phyloP scores from a whole-genome alignment of 805 yeast species.

The Candida caryicola region DNA sequence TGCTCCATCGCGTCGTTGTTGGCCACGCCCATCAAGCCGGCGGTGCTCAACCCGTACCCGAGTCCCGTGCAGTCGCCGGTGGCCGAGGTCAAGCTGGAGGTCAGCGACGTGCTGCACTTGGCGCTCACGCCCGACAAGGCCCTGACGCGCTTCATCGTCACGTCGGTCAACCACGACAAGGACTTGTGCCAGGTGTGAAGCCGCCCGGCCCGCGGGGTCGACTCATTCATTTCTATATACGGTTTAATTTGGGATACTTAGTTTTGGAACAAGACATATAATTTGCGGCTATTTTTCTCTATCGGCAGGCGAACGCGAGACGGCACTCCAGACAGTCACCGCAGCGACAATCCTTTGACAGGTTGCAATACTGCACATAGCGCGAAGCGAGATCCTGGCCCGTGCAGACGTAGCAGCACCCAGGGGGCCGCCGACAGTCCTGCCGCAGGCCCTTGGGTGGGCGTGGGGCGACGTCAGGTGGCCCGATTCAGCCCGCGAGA shows the following conservation, averaged over 20 bases:
- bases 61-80: constrained; percentile 31
- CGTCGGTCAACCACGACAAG: constrained; percentile 30
- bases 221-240: constrained; percentile 1
- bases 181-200: constrained; percentile 22
- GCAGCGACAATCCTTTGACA: too few relatives aligned
- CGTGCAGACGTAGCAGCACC: too few relatives aligned
- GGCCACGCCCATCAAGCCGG: constrained; percentile 11
- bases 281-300: constrained; percentile 10
- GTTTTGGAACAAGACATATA: background rate
- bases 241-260: background rate
- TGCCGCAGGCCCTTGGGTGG: too few relatives aligned
- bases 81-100: constrained; percentile 14
- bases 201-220: background rate
- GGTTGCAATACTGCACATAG: too few relatives aligned
- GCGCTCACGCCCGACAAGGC: constrained; percentile 12
- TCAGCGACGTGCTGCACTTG: constrained; percentile 16
- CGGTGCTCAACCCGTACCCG: constrained; percentile 27
- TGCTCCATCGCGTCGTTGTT: constrained; percentile 13
- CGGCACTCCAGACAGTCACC: background rate
- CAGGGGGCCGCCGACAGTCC: too few relatives aligned
- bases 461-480: too few relatives aligned
- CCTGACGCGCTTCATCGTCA: constrained; percentile 27
- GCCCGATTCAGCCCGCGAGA: too few relatives aligned
- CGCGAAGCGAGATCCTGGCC: too few relatives aligned
- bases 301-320: constrained; percentile 8